These are phyloP conservation scores for Calonectria hongkongensis DNA, from an alignment of 2,329 filamentous ascomycete genomes.

Conservation along the genomic window DNA sequence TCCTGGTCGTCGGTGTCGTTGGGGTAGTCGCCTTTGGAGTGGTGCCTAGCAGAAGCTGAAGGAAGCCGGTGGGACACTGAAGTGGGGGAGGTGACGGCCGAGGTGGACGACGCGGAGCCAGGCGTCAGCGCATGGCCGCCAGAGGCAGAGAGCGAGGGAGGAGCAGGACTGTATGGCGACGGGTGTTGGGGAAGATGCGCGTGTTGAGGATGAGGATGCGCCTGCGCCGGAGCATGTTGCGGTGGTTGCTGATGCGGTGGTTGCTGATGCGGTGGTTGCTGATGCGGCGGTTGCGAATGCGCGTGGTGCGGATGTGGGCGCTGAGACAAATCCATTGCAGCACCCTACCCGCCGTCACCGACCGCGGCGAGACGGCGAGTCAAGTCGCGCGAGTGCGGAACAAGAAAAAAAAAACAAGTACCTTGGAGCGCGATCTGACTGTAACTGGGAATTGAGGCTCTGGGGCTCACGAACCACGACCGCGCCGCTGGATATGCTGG, in stretches of 20 bases:
- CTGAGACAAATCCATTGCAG: constrained; percentile 54
- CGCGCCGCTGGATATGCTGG: constrained; percentile 37
- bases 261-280: constrained; percentile 29
- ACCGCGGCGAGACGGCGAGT: constrained; percentile 34
- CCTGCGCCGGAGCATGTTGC: constrained; percentile 43
- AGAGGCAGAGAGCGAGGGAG: constrained; percentile 43
- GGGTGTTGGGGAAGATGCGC: constrained; percentile 47
- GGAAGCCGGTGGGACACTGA: constrained; percentile 52
- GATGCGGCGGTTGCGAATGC: constrained; percentile 46
- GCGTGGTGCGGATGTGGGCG: constrained; percentile 47
- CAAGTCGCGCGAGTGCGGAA: constrained; percentile 16
- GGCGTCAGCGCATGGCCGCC: constrained; percentile 52
- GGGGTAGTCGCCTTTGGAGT: constrained; percentile 44
- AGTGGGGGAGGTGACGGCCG: constrained; percentile 53
- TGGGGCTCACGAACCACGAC: constrained; percentile 34
- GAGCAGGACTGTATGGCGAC: constrained; percentile 48
- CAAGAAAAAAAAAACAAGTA: constrained; percentile 17
- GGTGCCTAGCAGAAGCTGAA: constrained; percentile 48
- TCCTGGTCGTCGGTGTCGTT: constrained; percentile 49
- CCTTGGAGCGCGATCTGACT: constrained; percentile 21
- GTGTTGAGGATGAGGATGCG: constrained; percentile 37
- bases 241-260: constrained; percentile 37
- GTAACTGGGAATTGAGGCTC: constrained; percentile 35
- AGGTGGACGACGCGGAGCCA: constrained; percentile 52
- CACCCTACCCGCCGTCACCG: constrained; percentile 38